Evolutionary conservation across 306 rosid species (phyloP).

Genomic region (Cajanus cajan): DNA sequence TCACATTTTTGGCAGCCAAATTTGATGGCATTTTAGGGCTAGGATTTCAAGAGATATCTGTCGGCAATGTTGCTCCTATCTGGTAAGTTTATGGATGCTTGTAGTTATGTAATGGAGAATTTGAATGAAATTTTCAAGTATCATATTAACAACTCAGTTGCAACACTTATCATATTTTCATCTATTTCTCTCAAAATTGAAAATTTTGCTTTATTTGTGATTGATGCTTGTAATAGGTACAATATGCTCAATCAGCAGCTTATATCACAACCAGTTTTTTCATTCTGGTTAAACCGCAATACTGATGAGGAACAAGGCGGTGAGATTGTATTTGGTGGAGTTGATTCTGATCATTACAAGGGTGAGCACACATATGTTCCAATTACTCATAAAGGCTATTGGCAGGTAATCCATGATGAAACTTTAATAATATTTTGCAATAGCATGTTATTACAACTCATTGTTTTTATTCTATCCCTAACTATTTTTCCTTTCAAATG

Average conservation of each 20-base stretch:
- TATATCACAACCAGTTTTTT: conserved; percentile 36
- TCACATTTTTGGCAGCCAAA: conserved; percentile 43
- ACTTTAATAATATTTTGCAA: neutral
- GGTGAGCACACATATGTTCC: conserved; percentile 47
- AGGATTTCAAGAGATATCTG: conserved; percentile 46
- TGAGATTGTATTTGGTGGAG: conserved; percentile 44
- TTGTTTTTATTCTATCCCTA: neutral
- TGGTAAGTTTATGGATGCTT: conserved; percentile 38
- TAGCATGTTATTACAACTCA: neutral
- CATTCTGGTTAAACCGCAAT: conserved; percentile 45
- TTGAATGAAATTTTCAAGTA: neutral
- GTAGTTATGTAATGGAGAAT: neutral
- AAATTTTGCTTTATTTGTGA: neutral
- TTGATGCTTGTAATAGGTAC: conserved; percentile 21
- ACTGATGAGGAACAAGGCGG: conserved; percentile 37
- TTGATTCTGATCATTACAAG: conserved; percentile 40
- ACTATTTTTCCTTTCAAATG: neutral
- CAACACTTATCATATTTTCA: neutral
- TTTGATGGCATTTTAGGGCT: conserved; percentile 39
- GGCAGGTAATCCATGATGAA: conserved; percentile 36
- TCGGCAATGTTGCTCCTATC: conserved; percentile 41
- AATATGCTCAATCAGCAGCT: conserved; percentile 37
- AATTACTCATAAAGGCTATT: conserved; percentile 41
- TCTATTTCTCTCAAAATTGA: neutral
- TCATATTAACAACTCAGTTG: neutral